phyloP scores from a whole-genome alignment of 768 basidiomycete genomes.

The Hypholoma sublateritium region DNA sequence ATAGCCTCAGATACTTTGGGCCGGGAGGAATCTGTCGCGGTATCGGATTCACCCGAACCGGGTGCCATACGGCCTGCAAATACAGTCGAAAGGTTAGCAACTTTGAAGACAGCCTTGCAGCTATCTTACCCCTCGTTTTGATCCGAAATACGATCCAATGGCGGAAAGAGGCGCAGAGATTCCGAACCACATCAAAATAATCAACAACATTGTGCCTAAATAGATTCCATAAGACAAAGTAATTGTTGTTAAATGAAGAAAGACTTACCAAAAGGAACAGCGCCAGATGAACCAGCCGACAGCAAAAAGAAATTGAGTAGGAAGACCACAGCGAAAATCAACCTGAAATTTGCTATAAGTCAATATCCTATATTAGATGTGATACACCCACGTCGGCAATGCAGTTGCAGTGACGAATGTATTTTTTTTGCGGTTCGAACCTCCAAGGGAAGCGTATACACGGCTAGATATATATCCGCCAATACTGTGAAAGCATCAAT shows the following conservation, averaged over 20 bases:
- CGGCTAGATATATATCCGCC: constrained; percentile 89
- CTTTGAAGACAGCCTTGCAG: background rate
- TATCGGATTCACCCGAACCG: constrained; percentile 88
- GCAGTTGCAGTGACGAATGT: constrained; percentile 86
- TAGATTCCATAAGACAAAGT: background rate
- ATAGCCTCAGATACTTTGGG: constrained; percentile 81
- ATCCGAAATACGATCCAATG: constrained; percentile 83
- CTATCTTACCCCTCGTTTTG: constrained; percentile 75
- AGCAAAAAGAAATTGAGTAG: constrained; percentile 91
- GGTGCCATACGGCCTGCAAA: constrained; percentile 67
- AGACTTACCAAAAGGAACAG: constrained; percentile 85
- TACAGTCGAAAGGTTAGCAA: constrained; percentile 7
- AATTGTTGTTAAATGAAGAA: background rate
- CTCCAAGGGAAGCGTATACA: constrained; percentile 78
- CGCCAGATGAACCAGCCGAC: constrained; percentile 84
- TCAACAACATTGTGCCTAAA: constrained; percentile 79
- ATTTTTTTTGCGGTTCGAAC: constrained; percentile 75
- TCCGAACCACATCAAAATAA: constrained; percentile 88
- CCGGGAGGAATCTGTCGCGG: constrained; percentile 93
- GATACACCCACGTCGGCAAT: constrained; percentile 71
- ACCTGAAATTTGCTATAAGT: constrained; percentile 35
- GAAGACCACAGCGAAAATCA: constrained; percentile 85
- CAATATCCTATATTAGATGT: background rate
- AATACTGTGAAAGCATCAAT: constrained; percentile 46
- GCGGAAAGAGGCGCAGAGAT: constrained; percentile 90